phyloP scores from a whole-genome alignment of 768 basidiomycete genomes.

The Pisolithus marmoratus region DNA sequence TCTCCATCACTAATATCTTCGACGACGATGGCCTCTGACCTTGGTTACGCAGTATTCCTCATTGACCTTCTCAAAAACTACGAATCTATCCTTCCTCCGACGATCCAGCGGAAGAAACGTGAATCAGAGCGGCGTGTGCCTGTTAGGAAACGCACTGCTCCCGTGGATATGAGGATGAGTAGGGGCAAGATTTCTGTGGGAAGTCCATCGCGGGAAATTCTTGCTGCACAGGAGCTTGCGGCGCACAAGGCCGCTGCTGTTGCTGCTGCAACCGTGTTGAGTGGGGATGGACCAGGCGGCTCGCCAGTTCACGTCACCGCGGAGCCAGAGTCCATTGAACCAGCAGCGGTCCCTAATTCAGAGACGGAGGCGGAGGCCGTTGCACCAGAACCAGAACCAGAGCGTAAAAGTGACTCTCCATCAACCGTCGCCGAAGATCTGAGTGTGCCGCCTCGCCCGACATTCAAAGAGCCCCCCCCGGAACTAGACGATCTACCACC shows the following conservation, averaged over 20 bases:
- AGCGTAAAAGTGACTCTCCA: not conserved
- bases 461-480: conserved; percentile 60
- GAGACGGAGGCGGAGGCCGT: conserved; percentile 6
- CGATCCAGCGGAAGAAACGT: conserved; percentile 78
- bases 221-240: conserved; percentile 58
- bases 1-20: not conserved
- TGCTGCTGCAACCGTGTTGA: conserved; percentile 9
- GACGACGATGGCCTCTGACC: not conserved
- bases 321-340: conserved; percentile 13
- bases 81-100: conserved; percentile 66
- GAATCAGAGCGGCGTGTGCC: conserved; percentile 85
- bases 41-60: conserved; percentile 57
- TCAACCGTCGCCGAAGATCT: conserved; percentile 9
- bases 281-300: conserved; percentile 11
- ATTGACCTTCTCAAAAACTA: conserved; percentile 81
- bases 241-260: conserved; percentile 47
- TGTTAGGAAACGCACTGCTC: conserved; percentile 78
- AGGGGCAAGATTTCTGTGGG: conserved; percentile 70
- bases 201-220: conserved; percentile 61
- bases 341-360: not conserved
- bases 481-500: conserved; percentile 25
- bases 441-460: conserved; percentile 31
- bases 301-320: conserved; percentile 8
- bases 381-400: conserved; percentile 24
- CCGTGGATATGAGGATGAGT: conserved; percentile 84